These are phyloP conservation scores for Mesotaenium endlicherianum DNA, from an alignment of 139 green algal genomes.

Conservation along the genomic window DNA sequence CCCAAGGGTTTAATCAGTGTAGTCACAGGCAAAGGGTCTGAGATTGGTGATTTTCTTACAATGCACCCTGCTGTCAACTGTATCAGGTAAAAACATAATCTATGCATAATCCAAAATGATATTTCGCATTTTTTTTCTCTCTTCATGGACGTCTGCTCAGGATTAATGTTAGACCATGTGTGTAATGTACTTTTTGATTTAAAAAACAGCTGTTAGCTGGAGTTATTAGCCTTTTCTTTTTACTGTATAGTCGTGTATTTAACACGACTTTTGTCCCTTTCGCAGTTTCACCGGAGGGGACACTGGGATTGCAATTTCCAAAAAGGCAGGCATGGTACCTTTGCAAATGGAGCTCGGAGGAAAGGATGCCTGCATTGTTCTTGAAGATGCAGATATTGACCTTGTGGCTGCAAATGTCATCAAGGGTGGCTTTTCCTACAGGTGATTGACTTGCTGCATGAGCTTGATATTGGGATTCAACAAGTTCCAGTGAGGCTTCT, in stretches of 20 bases:
- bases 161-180: too few relatives aligned
- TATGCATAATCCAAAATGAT: too few relatives aligned
- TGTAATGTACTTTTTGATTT: too few relatives aligned
- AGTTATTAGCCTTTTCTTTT: too few relatives aligned
- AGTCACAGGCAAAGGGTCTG: conserved; percentile 78
- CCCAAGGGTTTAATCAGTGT: conserved; percentile 77
- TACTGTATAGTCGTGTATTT: too few relatives aligned
- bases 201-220: too few relatives aligned
- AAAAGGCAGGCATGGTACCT: conserved; percentile 88
- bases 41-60: conserved; percentile 97
- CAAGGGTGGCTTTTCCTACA: conserved; percentile 90
- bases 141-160: too few relatives aligned
- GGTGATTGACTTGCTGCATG: too few relatives aligned
- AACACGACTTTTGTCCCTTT: not conserved
- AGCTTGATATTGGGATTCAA: too few relatives aligned
- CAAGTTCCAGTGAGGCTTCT: too few relatives aligned
- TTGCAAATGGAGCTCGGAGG: conserved; percentile 97
- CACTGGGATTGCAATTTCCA: conserved; percentile 69
- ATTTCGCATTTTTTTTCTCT: too few relatives aligned
- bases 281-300: conserved; percentile 56
- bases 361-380: conserved; percentile 92
- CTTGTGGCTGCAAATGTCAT: conserved; percentile 84
- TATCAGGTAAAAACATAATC: too few relatives aligned
- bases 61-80: conserved; percentile 77
- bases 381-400: conserved; percentile 82